Percentiles rank a stretch among this genome's conserved stretches.
Evolutionary conservation across 192 early-diverging fungal genomes (phyloP).

Genomic region (Gigaspora rosea): DNA sequence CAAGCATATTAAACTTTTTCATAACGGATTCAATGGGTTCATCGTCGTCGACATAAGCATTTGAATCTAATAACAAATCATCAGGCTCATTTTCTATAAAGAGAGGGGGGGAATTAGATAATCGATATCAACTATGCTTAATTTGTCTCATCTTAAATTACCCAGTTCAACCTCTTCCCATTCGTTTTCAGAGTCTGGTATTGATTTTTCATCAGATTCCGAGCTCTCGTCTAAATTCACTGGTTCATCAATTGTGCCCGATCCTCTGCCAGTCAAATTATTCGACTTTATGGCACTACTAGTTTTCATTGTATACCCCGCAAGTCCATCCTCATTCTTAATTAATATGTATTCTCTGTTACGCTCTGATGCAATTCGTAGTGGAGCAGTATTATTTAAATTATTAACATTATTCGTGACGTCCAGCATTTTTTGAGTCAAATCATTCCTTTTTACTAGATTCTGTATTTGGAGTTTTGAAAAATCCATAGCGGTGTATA

Average conservation of each 20-base stretch:
- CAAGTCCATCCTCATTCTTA: conserved; percentile 72
- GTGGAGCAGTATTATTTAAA: conserved; percentile 40
- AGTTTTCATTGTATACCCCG: conserved; percentile 70
- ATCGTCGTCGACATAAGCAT: conserved; percentile 52
- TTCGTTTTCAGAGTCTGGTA: no score
- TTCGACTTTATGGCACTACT: conserved; percentile 26
- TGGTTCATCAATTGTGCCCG: conserved; percentile 33
- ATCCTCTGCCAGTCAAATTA: conserved; percentile 5
- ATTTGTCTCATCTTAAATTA: no score
- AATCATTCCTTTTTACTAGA: conserved; percentile 77
- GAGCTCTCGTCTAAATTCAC: conserved; percentile 35
- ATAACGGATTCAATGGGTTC: conserved; percentile 50
- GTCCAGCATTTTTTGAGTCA: conserved; percentile 73
- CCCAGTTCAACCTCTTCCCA: no score
- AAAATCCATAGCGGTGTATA: conserved; percentile 81
- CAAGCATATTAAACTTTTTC: conserved; percentile 45
- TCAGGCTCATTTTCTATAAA: conserved; percentile 6
- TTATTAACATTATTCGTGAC: conserved; percentile 48
- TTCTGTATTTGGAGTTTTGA: conserved; percentile 86
- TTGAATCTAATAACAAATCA: conserved; percentile 37
- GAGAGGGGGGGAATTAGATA: no score
- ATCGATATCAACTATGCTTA: no score
- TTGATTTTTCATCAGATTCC: conserved; percentile 35
- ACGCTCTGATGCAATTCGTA: conserved; percentile 80
- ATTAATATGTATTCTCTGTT: conserved; percentile 81